phyloP scores from a whole-genome alignment of 2,329 filamentous ascomycete species.

The Dryadomyces quercus-mongolicae region DNA sequence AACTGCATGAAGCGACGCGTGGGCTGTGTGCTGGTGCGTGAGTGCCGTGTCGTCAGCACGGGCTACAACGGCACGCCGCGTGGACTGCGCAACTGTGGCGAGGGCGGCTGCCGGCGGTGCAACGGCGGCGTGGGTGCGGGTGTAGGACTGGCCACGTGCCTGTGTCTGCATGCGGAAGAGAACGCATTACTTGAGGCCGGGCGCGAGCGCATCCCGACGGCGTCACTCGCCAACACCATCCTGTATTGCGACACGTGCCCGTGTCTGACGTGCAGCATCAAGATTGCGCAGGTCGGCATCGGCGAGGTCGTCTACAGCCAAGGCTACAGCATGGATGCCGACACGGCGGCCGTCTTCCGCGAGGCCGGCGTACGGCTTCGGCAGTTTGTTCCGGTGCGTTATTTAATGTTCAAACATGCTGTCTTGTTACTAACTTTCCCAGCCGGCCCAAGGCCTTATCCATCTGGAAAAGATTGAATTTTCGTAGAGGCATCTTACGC shows the following conservation, averaged over 20 bases:
- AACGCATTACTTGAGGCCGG: slow-evolving; percentile 93
- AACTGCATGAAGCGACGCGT: slow-evolving; percentile 99
- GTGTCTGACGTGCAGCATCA: slow-evolving; percentile 95
- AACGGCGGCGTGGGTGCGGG: slow-evolving; percentile 64
- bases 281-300: slow-evolving; percentile 95
- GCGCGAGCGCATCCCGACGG: slow-evolving; percentile 58
- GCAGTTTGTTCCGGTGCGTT: slow-evolving; percentile 73
- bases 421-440: background rate
- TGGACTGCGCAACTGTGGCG: slow-evolving; percentile 77
- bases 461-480: slow-evolving; percentile 44
- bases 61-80: slow-evolving; percentile 97
- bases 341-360: slow-evolving; percentile 69
- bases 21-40: slow-evolving; percentile 81
- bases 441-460: slow-evolving; percentile 54
- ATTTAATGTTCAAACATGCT: background rate
- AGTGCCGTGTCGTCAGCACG: slow-evolving; percentile 80
- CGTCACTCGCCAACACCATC: slow-evolving; percentile 56
- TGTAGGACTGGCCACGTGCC: slow-evolving; percentile 67
- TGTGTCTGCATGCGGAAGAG: slow-evolving; percentile 97
- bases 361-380: slow-evolving; percentile 75
- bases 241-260: slow-evolving; percentile 96
- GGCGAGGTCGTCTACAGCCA: slow-evolving; percentile 90
- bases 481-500: background rate
- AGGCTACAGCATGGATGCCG: slow-evolving; percentile 85
- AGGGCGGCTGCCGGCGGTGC: slow-evolving; percentile 82